These are phyloP conservation scores for Termitomyces sp. DNA, from an alignment of 1,284 basidiomycete genomes.

Conservation along the genomic window DNA sequence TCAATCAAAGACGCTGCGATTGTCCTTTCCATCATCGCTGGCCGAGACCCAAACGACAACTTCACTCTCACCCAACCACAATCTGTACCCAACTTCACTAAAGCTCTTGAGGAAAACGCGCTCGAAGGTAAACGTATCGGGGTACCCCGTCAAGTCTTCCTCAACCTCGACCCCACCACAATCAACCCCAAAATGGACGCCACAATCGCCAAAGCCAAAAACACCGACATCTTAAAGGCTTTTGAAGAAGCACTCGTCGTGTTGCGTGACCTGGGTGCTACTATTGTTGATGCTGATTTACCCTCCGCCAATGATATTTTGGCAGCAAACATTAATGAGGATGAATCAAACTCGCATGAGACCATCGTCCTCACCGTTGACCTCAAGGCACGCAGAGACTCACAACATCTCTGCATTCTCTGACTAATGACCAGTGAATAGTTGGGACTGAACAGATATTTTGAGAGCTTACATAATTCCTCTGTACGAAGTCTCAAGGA, in stretches of 20 bases:
- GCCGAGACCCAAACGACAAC: slow-evolving; percentile 51
- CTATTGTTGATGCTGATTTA: slow-evolving; percentile 57
- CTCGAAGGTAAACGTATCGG: slow-evolving; percentile 57
- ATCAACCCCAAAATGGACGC: too few species aligned
- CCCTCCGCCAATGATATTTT: slow-evolving; percentile 52
- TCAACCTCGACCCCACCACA: slow-evolving; percentile 39
- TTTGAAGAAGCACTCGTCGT: slow-evolving; percentile 48
- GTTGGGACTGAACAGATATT: slow-evolving; percentile 50
- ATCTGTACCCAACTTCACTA: slow-evolving; percentile 50
- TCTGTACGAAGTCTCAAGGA: slow-evolving; percentile 50
- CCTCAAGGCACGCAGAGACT: slow-evolving; percentile 46
- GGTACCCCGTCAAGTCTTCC: slow-evolving; percentile 47
- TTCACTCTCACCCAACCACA: slow-evolving; percentile 55
- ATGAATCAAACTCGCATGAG: too few species aligned
- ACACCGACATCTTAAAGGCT: slow-evolving; percentile 32
- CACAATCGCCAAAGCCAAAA: too few species aligned
- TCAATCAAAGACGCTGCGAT: slow-evolving; percentile 56
- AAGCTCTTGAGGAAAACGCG: slow-evolving; percentile 44
- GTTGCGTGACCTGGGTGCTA: slow-evolving; percentile 50
- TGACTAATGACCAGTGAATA: slow-evolving; percentile 19
- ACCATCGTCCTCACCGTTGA: slow-evolving; percentile 48
- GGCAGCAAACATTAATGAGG: slow-evolving; percentile 41
- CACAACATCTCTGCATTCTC: background rate
- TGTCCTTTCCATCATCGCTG: slow-evolving; percentile 57
- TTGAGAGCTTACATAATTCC: slow-evolving; percentile 40